Percentiles rank a stretch among this genome's conserved stretches.
Evolutionary conservation across 2,329 filamentous ascomycete genomes (phyloP).

Genomic region (Exophiala oligosperma): DNA sequence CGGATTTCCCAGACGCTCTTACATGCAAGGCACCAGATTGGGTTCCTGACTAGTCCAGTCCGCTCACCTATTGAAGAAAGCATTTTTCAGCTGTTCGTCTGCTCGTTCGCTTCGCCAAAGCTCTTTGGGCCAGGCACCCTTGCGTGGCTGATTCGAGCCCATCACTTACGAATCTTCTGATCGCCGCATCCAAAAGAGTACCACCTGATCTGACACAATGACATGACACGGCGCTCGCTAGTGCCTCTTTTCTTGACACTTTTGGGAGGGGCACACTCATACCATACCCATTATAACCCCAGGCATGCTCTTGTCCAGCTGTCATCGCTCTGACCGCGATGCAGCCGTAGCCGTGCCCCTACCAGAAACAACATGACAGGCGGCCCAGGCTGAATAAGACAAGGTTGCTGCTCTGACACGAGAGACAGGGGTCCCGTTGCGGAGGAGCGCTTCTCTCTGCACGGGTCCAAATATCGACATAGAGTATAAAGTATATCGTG

Average conservation of each 20-base stretch:
- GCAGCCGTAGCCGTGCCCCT: slow-evolving; percentile 6
- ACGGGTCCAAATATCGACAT: no score
- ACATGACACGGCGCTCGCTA: slow-evolving; percentile 14
- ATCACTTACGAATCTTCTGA: neutral
- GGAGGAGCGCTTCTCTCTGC: no score
- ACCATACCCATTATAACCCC: neutral
- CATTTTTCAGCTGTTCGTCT: no score
- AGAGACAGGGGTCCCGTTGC: neutral
- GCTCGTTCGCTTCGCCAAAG: neutral
- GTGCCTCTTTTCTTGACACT: slow-evolving; percentile 1
- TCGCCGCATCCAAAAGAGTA: neutral
- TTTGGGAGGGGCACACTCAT: neutral
- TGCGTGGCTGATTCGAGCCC: neutral
- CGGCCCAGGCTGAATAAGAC: no score
- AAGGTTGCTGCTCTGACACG: slow-evolving; percentile 7
- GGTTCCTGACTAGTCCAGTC: no score
- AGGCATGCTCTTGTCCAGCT: neutral
- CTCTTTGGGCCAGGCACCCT: slow-evolving; percentile 1
- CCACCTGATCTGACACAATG: slow-evolving; percentile 14
- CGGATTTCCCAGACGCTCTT: no score
- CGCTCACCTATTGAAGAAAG: no score
- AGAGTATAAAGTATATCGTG: no score
- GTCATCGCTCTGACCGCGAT: slow-evolving; percentile 3
- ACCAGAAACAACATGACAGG: no score
- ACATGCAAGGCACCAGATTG: no score